Evolutionary conservation across 768 basidiomycete species (phyloP).

Genomic region (Punctularia strigosozonata): DNA sequence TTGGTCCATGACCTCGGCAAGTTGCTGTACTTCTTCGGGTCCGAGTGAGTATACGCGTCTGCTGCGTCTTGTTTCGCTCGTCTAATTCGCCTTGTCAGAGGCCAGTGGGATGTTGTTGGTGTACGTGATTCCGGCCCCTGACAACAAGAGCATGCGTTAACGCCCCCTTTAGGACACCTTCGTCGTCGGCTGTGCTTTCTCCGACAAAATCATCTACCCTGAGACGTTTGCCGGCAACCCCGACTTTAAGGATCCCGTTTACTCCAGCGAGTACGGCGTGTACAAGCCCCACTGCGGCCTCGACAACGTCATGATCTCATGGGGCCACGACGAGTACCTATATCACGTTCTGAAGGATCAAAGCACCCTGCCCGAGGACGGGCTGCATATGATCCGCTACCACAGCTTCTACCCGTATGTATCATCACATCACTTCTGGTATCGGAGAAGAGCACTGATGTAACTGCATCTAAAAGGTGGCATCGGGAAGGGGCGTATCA

Average conservation of each 20-base stretch:
- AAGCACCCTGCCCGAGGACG: slow-evolving; percentile 68
- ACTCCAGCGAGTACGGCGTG: slow-evolving; percentile 62
- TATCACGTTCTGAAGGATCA: slow-evolving; percentile 80
- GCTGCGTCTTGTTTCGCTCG: not conserved
- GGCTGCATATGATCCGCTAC: slow-evolving; percentile 85
- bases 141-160: slow-evolving; percentile 3
- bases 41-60: slow-evolving; percentile 27
- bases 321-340: slow-evolving; percentile 92
- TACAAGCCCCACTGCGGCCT: slow-evolving; percentile 73
- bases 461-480: slow-evolving; percentile 39
- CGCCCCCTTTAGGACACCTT: slow-evolving; percentile 42
- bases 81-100: slow-evolving; percentile 20
- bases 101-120: slow-evolving; percentile 94
- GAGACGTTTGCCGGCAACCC: slow-evolving; percentile 70
- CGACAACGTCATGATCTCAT: slow-evolving; percentile 79
- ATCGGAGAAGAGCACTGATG: too few relatives aligned
- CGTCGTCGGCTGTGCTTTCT: slow-evolving; percentile 79
- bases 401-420: slow-evolving; percentile 85
- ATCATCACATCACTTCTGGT: not conserved
- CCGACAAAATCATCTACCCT: slow-evolving; percentile 73
- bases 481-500: slow-evolving; percentile 80
- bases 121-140: slow-evolving; percentile 25
- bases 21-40: slow-evolving; percentile 71
- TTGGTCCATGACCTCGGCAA: slow-evolving; percentile 88
- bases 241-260: slow-evolving; percentile 50